These are phyloP conservation scores for Skeletonema costatum DNA, from an alignment of 108 stramenopile species.

Conservation along the genomic window DNA sequence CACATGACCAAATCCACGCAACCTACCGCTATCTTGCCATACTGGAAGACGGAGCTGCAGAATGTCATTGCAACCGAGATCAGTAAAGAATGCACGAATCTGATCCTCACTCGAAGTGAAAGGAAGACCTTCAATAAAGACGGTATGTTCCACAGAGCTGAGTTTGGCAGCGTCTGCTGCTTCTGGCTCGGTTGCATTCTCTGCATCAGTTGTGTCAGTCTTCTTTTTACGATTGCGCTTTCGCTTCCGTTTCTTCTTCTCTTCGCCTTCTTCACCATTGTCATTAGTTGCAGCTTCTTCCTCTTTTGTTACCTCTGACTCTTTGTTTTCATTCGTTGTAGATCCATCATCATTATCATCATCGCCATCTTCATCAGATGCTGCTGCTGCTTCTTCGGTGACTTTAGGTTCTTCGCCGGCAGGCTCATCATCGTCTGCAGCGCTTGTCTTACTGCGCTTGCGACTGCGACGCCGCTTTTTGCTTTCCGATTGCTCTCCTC, in stretches of 20 bases:
- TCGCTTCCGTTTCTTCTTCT: conserved; percentile 58
- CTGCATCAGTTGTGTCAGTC: conserved; percentile 19
- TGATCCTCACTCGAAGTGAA: conserved; percentile 75
- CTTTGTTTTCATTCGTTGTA: conserved; percentile 6
- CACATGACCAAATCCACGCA: conserved; percentile 94
- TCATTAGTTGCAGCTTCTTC: conserved; percentile 17
- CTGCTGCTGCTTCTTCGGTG: not conserved
- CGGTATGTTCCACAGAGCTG: conserved; percentile 60
- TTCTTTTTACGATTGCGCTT: conserved; percentile 81
- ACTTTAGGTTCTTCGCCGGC: conserved; percentile 5
- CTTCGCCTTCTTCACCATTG: conserved; percentile 28
- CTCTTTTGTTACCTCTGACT: not conserved
- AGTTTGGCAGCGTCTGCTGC: conserved; percentile 11
- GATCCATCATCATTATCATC: not conserved
- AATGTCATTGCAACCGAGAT: conserved; percentile 61
- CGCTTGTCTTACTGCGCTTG: conserved; percentile 11
- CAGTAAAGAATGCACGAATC: conserved; percentile 74
- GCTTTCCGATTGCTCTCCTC: conserved; percentile 8
- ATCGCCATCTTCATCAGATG: not conserved
- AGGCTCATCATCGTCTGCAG: conserved; percentile 1
- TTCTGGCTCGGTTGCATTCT: conserved; percentile 23
- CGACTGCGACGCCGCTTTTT: conserved; percentile 24
- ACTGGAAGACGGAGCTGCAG: conserved; percentile 83
- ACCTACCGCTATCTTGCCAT: conserved; percentile 93
- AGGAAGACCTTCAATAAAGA: conserved; percentile 93